These are phyloP conservation scores for Arthrobotrys iridis DNA, from an alignment of 2,329 filamentous ascomycete species.

Conservation along the genomic window DNA sequence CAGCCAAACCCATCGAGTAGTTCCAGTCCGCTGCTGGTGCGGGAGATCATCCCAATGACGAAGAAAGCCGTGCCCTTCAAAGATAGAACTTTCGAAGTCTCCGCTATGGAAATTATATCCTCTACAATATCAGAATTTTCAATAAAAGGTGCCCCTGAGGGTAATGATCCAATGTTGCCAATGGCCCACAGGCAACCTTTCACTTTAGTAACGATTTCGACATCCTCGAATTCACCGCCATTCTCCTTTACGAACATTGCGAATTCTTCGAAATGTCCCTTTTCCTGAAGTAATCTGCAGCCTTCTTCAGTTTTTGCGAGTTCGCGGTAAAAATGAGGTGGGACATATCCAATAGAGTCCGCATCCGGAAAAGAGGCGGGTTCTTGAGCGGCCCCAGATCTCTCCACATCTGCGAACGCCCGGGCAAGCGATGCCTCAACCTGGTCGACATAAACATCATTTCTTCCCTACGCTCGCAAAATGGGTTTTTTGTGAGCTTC, in stretches of 20 bases:
- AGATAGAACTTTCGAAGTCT: conserved; percentile 87
- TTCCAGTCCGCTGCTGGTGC: conserved; percentile 89
- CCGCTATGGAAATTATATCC: conserved; percentile 86
- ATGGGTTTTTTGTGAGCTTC: background rate
- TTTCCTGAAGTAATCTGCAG: conserved; percentile 86
- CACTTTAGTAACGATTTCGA: conserved; percentile 87
- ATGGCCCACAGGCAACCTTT: conserved; percentile 98
- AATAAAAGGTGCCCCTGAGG: conserved; percentile 91
- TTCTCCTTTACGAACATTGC: conserved; percentile 86
- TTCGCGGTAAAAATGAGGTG: conserved; percentile 98
- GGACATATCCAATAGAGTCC: conserved; percentile 72
- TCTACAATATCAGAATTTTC: conserved; percentile 89
- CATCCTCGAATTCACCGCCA: conserved; percentile 83
- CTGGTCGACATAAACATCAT: conserved; percentile 92
- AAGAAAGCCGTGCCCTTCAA: conserved; percentile 96
- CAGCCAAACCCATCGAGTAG: conserved; percentile 90
- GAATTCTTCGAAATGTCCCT: conserved; percentile 96
- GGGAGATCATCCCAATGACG: conserved; percentile 88
- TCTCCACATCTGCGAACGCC: conserved; percentile 72
- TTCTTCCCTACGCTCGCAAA: conserved; percentile 74
- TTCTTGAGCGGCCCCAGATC: conserved; percentile 65
- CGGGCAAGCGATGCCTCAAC: conserved; percentile 95
- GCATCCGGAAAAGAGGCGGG: conserved; percentile 67
- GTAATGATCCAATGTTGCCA: conserved; percentile 98
- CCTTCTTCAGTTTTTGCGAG: conserved; percentile 91